Conservation (phyloP, 2,329 filamentous ascomycete species). For the Pseudogymnoascus sp. region DNA sequence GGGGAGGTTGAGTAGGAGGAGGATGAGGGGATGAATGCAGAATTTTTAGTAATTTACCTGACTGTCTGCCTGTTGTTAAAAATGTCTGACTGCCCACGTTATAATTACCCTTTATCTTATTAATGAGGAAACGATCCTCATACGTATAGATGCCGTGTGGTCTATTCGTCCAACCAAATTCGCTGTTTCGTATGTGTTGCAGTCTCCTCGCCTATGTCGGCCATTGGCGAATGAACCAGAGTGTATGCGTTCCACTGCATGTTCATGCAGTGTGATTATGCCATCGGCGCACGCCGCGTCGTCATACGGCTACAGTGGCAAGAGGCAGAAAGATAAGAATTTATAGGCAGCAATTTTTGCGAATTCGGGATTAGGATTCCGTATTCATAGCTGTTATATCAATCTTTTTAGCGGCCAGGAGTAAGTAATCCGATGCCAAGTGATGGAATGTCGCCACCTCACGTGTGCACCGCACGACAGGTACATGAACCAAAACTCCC, state of each 20-base stretch:
- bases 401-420: background rate
- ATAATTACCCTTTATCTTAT: background rate
- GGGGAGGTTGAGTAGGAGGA: background rate
- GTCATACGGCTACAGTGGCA: background rate
- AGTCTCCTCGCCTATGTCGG: background rate
- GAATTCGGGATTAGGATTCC: background rate
- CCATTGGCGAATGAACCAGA: background rate
- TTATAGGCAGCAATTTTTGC: background rate
- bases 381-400: background rate
- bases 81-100: background rate
- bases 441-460: background rate
- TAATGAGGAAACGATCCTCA: background rate
- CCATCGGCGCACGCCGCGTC: background rate
- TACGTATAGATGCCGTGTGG: background rate
- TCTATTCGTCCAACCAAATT: background rate
- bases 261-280: constrained; percentile 4
- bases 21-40: background rate
- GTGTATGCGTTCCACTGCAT: background rate
- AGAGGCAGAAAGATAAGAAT: background rate
- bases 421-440: background rate
- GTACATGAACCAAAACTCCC: background rate
- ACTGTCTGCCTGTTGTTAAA: background rate
- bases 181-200: background rate
- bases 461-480: constrained; percentile 3
- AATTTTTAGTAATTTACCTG: background rate